Evolutionary conservation across 2,329 filamentous ascomycete genomes (phyloP).

Genomic region (Biscogniauxia marginata): DNA sequence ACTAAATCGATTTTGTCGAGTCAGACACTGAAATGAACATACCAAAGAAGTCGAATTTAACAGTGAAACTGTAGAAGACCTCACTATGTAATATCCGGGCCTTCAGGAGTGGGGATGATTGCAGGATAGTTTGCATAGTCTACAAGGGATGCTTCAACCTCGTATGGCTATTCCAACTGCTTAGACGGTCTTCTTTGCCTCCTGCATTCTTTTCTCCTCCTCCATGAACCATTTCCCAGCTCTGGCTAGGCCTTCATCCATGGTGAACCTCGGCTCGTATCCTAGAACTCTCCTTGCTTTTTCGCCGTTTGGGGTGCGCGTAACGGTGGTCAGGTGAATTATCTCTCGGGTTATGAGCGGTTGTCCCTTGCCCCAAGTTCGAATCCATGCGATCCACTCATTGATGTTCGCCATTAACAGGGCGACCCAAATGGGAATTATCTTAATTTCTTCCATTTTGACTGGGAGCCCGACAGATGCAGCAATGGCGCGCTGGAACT

Average conservation of each 20-base stretch:
- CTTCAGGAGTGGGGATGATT: too few relatives aligned
- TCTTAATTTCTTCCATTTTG: conserved; percentile 18
- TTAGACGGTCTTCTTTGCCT: conserved; percentile 5
- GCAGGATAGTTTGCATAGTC: too few relatives aligned
- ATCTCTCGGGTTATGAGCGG: conserved; percentile 15
- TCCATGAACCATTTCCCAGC: conserved; percentile 22
- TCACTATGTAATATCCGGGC: too few relatives aligned
- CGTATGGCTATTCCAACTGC: too few relatives aligned
- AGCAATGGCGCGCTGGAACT: conserved; percentile 27
- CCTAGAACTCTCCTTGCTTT: conserved; percentile 19
- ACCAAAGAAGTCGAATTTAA: too few relatives aligned
- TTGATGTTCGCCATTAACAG: conserved; percentile 23
- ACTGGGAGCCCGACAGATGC: conserved; percentile 24
- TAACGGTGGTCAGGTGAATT: conserved; percentile 15
- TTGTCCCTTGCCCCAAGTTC: conserved; percentile 14
- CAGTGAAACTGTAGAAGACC: too few relatives aligned
- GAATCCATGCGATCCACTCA: conserved; percentile 25
- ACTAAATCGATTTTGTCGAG: too few relatives aligned
- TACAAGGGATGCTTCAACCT: too few relatives aligned
- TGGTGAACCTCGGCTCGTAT: conserved; percentile 17
- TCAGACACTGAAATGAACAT: too few relatives aligned
- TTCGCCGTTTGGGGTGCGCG: conserved; percentile 16
- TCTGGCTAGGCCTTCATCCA: conserved; percentile 12
- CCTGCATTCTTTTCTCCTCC: conserved; percentile 4
- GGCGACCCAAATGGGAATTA: conserved; percentile 23